phyloP scores from a whole-genome alignment of 2,329 filamentous ascomycete species.

The Orbilia javanica region DNA sequence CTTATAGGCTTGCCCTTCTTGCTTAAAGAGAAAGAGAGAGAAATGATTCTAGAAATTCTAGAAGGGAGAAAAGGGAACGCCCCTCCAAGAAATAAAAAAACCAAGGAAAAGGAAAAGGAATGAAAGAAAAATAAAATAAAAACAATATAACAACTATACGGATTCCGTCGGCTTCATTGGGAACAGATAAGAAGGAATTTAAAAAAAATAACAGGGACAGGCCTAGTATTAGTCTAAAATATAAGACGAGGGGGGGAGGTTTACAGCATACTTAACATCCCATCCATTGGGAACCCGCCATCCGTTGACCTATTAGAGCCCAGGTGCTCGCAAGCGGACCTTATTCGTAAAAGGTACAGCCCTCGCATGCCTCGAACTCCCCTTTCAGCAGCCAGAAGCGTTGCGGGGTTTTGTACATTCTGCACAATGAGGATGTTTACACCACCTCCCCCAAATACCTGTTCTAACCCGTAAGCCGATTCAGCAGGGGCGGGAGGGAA shows the following conservation, averaged over 20 bases:
- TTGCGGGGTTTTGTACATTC: constrained; percentile 34
- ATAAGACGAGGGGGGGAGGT: constrained; percentile 21
- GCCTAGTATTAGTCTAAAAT: constrained; percentile 36
- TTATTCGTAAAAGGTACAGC: constrained; percentile 45
- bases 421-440: constrained; percentile 23
- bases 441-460: constrained; percentile 29
- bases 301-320: constrained; percentile 21
- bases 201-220: constrained; percentile 27
- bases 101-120: constrained; percentile 18
- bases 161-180: constrained; percentile 21
- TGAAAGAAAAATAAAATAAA: constrained; percentile 3
- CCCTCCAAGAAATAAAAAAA: constrained; percentile 17
- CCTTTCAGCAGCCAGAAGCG: constrained; percentile 50
- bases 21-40: too few species aligned
- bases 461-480: constrained; percentile 5
- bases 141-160: constrained; percentile 28
- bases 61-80: constrained; percentile 7
- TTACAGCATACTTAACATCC: constrained; percentile 32
- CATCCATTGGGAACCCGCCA: constrained; percentile 14
- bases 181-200: constrained; percentile 25
- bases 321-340: constrained; percentile 41
- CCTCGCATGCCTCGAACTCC: constrained; percentile 25
- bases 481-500: constrained; percentile 3
- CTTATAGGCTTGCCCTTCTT: constrained; percentile 1
- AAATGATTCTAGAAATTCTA: constrained; percentile 9